Evolutionary conservation across 805 yeast genomes (phyloP), one percentile per base, ranked within the genome.

Genomic region (Metschnikowia orientalis): DNA sequence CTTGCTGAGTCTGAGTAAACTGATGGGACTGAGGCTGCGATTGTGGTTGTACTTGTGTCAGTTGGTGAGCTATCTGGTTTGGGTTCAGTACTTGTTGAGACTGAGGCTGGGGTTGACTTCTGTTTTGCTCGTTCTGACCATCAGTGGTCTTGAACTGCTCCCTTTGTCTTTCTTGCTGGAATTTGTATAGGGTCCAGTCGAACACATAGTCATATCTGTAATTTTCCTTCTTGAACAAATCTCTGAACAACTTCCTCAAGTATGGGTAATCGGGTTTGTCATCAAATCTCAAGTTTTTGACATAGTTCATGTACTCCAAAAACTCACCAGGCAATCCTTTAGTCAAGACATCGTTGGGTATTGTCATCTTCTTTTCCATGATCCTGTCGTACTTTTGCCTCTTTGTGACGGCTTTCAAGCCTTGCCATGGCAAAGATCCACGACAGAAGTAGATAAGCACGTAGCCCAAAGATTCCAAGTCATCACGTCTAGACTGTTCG

Each of bases 181-280:
- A 81, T 57, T 83, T 84, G 65, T 80, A 83, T 42, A 88, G 76
- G 18, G 96, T 90, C 98, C 98, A 90, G 63, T 90, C 98, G 61
- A 88, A 90, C 14, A 92, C 79, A 60, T 88, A 90, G 63, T 90
- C 97, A 59, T 89, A 90, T 48, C 81, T 79, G 59, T 87, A 90
- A 38, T 86, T 85, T 57, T 90, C 90, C 45, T 90, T 77, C 44
- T 85, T 70, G 56, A 87, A 87, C 50, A 92, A 69, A 54, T 89
- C 97, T 53, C 96, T 78, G 63, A 90, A 83, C 37, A 90, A 69
- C 57, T 86, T 81, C 53, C 97, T 82, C 59, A 90, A 71, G 56
- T 81, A 90, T 28, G 79, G 73, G 59, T 92, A 90, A 62, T 90
- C 97, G 8, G 98, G 98, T 57, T 87, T 87, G 59, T 92, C 97